Evolutionary conservation across 1,284 basidiomycete species (phyloP), one percentile per base, ranked within the genome.

Genomic region (Ceratobasidium sp.): DNA sequence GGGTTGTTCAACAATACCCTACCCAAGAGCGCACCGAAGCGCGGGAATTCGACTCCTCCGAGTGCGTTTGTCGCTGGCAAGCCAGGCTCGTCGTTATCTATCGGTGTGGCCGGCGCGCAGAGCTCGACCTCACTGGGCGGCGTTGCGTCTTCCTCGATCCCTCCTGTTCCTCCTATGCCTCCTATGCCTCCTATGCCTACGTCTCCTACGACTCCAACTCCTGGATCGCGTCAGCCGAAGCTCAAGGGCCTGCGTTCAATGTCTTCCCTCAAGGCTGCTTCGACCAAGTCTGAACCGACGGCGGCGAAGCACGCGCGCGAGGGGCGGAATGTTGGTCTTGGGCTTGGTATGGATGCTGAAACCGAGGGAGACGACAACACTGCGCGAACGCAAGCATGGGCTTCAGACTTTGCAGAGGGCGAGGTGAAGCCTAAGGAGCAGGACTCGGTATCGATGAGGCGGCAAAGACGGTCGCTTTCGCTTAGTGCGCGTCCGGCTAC

Each of bases 171-270:
- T 1, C 66, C 66, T 44, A 2, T 41, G 7, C 51, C 66, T 0
- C 66, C 66, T 71, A 31, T 65, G 29, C 63, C 65, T 50, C 48
- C 65, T 44, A 45, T 48, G 14, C 27, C 62, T 50, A 50, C 69
- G 29, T 47, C 56, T 24, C 27, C 69, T 17, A 31, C 69, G 7
- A 71, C 54, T 24, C 45, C 62, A 8, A 24, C 41, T 1, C 41
- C 45, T 17, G 19, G n/a, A 1, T 54, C 41, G 2, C 56, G 64
- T 29, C 86, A 85, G 48, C 90, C 86, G 80, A 88, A 86, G 79
- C 82, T 94, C 76, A 93, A 93, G 80, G 89, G 86, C 8, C 83
- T 94, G 74, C 87, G 91, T 27, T 94, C 93, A 1, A 92, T 94
- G 89, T 87, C 92, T 47, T 94, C 93, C 15, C 84, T 94, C 57